These are phyloP conservation scores for Trametes coccinea DNA, from an alignment of 768 basidiomycete species.

Conservation along the genomic window DNA sequence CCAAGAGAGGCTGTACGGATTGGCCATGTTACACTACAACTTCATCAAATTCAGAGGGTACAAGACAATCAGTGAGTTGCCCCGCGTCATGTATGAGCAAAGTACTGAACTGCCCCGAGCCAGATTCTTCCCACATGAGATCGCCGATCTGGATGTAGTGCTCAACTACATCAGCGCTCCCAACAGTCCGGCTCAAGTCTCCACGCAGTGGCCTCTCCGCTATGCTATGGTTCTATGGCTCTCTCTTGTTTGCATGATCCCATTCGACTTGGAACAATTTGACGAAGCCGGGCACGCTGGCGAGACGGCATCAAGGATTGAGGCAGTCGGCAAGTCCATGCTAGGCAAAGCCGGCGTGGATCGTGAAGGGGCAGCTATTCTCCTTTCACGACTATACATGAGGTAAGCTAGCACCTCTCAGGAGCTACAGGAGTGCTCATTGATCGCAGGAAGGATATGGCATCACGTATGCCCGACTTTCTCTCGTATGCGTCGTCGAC, in stretches of 20 bases:
- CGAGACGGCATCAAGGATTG: slow-evolving; percentile 56
- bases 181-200: slow-evolving; percentile 42
- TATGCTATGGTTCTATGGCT: slow-evolving; percentile 90
- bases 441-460: slow-evolving; percentile 56
- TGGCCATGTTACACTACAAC: slow-evolving; percentile 69
- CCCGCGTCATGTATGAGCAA: background rate
- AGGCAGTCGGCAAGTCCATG: slow-evolving; percentile 56
- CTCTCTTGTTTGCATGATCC: slow-evolving; percentile 91
- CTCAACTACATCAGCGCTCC: slow-evolving; percentile 60
- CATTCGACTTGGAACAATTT: slow-evolving; percentile 87
- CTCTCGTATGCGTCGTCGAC: slow-evolving; percentile 46
- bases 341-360: slow-evolving; percentile 77
- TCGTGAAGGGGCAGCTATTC: slow-evolving; percentile 75
- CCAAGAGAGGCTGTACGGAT: slow-evolving; percentile 42
- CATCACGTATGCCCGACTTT: slow-evolving; percentile 51
- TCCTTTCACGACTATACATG: slow-evolving; percentile 81
- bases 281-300: slow-evolving; percentile 59
- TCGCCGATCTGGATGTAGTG: slow-evolving; percentile 76
- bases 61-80: slow-evolving; percentile 79
- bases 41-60: slow-evolving; percentile 88
- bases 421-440: slow-evolving; percentile 16
- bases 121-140: slow-evolving; percentile 91
- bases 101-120: slow-evolving; percentile 46
- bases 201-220: slow-evolving; percentile 73
- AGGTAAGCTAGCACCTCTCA: slow-evolving; percentile 48